Evolutionary conservation across 805 yeast genomes (phyloP), one percentile per base, ranked within the genome.

Genomic region (Kluyveromyces starmeri): DNA sequence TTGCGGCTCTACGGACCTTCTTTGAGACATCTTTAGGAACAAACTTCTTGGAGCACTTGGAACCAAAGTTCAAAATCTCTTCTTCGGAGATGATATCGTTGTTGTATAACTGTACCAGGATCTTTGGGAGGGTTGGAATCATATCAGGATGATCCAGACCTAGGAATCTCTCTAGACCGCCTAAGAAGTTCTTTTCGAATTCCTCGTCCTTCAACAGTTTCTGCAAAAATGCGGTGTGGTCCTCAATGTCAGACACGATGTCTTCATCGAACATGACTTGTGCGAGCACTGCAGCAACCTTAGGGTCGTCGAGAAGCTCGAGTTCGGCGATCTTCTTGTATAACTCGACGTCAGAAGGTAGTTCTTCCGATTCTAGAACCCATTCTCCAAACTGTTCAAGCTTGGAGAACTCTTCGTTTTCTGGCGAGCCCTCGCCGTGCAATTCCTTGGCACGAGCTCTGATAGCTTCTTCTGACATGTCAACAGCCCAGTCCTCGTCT

Each of bases 401-500:
- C 38, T 68, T 67, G 42, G 66, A 49, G 35, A 58, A 52, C 40
- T 63, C 69, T 40, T 67, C 71, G 37, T 59, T 61, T 36, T 55
- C 48, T 26, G 44, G 59, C 45, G 50, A 59, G 39, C 70, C 58
- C 39, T 73, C 65, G 16, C 78, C 85, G 61, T 85, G 94, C 45
- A 86, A 70, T 58, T 83, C 94, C 50, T 75, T 66, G 28, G 95
- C 95, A 64, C 98, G 83, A 29, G 83, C 85, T 55, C 81, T 78
- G 45, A 89, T 84, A 39, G 97, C 97, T 64, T 86, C 97, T 59
- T 83, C 92, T 32, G 95, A 83, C 73, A 88, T 84, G 61, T 89
- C 98, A 27, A 88, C 95, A 13, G 96, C 85, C 97, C 97, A 89
- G 46, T 84, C 95, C 47, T 83, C 96, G 55, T 86, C 95, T 44